phyloP scores from a whole-genome alignment of 1,139 yeast genomes.

The Saccharomyces hybrid region DNA sequence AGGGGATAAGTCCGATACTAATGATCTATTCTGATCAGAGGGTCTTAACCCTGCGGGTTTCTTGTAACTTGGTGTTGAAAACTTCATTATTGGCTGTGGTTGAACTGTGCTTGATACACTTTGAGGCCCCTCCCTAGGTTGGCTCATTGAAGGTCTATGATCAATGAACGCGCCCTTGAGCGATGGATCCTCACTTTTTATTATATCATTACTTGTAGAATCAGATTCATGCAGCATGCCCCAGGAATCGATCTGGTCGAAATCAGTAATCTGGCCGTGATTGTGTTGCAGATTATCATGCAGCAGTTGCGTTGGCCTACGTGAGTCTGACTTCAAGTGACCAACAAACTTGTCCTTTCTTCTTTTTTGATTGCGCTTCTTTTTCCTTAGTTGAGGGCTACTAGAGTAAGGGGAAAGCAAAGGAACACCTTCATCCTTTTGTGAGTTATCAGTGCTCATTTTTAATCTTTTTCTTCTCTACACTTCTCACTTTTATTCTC shows the following conservation, averaged over 20 bases:
- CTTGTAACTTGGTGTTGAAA: slow-evolving; percentile 5
- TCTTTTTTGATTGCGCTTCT: not conserved
- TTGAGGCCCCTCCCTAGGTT: slow-evolving; percentile 11
- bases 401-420: not conserved
- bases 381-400: not conserved
- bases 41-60: not conserved
- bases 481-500: not conserved
- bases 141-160: slow-evolving; percentile 26
- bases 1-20: slow-evolving; percentile 4
- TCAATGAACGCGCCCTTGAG: slow-evolving; percentile 27
- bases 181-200: slow-evolving; percentile 16
- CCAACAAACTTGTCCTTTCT: not conserved
- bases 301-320: not conserved
- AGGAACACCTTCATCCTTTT: not conserved
- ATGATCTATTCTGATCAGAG: not conserved
- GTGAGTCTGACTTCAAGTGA: not conserved
- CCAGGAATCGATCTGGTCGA: slow-evolving; percentile 29
- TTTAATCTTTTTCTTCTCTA: not conserved
- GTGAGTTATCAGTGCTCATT: not conserved
- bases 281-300: slow-evolving; percentile 3
- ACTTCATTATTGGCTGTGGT: slow-evolving; percentile 7
- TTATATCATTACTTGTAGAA: slow-evolving; percentile 9
- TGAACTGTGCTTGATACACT: slow-evolving; percentile 5
- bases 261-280: slow-evolving; percentile 14
- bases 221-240: slow-evolving; percentile 30